phyloP scores from a whole-genome alignment of 1,139 yeast genomes.

The Yamadazyma membranifaciens region DNA sequence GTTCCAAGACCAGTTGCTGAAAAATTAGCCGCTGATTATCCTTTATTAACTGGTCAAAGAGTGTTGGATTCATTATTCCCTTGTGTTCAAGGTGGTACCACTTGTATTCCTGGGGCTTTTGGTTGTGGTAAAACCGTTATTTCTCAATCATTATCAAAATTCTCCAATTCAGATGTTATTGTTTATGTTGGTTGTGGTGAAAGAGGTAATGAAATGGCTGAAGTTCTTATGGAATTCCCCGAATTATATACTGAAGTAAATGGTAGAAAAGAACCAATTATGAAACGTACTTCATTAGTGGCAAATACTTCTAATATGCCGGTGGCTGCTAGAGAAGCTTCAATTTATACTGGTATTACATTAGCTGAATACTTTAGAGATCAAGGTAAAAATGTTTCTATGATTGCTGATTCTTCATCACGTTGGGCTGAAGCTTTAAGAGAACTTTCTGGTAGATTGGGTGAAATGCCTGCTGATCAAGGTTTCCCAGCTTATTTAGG shows the following conservation, averaged over 20 bases:
- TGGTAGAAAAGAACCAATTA: conserved; percentile 96
- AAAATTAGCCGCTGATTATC: conserved; percentile 88
- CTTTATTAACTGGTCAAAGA: conserved; percentile 97
- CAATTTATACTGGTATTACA: conserved; percentile 98
- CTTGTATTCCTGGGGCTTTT: conserved; percentile 99
- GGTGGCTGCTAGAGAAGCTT: conserved; percentile 99
- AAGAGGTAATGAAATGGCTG: conserved; percentile 99
- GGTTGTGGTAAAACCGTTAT: conserved; percentile 99
- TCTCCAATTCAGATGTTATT: conserved; percentile 94
- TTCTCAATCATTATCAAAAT: conserved; percentile 95
- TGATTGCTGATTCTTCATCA: conserved; percentile 99
- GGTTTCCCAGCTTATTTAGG: conserved; percentile 99
- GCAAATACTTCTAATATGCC: conserved; percentile 99
- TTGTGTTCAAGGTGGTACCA: conserved; percentile 99
- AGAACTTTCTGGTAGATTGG: conserved; percentile 99
- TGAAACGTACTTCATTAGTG: conserved; percentile 98
- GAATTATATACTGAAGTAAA: conserved; percentile 86
- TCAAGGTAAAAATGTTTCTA: conserved; percentile 97
- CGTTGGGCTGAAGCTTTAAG: conserved; percentile 99
- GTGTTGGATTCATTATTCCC: conserved; percentile 97
- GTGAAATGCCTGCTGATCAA: conserved; percentile 99
- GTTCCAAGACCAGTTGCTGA: conserved; percentile 98
- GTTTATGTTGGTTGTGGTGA: conserved; percentile 94
- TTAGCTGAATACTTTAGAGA: conserved; percentile 99
- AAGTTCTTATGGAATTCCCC: conserved; percentile 99